Percentiles rank a stretch among this genome's conserved stretches.
Conservation (phyloP, 495 filamentous ascomycete species). For the Aspergillus campestris region DNA sequence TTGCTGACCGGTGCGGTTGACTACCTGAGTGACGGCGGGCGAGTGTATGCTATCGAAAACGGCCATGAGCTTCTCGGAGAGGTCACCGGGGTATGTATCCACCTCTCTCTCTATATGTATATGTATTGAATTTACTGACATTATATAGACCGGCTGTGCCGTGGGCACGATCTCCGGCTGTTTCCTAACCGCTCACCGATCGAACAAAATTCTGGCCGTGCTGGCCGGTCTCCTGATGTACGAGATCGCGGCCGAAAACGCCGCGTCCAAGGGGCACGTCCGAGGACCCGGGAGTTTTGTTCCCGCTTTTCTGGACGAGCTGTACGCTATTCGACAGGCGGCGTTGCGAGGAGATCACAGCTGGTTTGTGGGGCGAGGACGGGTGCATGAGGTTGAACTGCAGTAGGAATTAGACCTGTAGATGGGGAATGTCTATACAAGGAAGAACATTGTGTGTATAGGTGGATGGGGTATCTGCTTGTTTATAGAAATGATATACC, state of each 20-base stretch:
- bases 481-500: too few species aligned
- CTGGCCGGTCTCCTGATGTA: constrained; percentile 68
- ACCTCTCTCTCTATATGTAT: not conserved
- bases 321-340: constrained; percentile 44
- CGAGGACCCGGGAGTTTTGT: constrained; percentile 83
- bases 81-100: constrained; percentile 59
- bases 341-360: constrained; percentile 37
- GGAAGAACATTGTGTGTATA: too few species aligned
- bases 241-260: constrained; percentile 78
- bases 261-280: constrained; percentile 50
- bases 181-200: constrained; percentile 51
- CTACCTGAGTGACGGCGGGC: constrained; percentile 65
- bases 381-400: constrained; percentile 38
- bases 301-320: constrained; percentile 73
- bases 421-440: too few species aligned
- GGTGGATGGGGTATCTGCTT: too few species aligned
- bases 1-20: constrained; percentile 79
- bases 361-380: constrained; percentile 48
- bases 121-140: not conserved
- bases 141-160: constrained; percentile 61
- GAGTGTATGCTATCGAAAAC: constrained; percentile 60
- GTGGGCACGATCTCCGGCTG: constrained; percentile 76
- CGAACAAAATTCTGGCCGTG: constrained; percentile 59
- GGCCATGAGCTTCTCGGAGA: constrained; percentile 69
- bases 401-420: constrained; percentile 6